A percentile compares a stretch with the other conserved stretches of the same genome.
Evolutionary conservation across 2,329 filamentous ascomycete species (phyloP).

Genomic region (Arachnopeziza araneosa): DNA sequence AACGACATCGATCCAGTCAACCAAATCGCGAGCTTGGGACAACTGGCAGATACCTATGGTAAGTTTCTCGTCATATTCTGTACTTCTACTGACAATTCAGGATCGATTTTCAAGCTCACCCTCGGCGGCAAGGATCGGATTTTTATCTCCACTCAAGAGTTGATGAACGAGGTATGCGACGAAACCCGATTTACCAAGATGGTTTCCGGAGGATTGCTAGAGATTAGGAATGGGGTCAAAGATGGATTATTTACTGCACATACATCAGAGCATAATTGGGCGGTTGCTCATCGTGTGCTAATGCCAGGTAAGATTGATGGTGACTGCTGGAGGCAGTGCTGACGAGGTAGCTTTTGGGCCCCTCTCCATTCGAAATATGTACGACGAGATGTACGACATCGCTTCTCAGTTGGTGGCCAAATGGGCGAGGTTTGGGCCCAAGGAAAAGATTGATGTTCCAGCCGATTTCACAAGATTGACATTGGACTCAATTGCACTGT

Average conservation of each 20-base stretch:
- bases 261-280: slow-evolving; percentile 55
- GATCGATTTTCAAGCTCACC: slow-evolving; percentile 51
- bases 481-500: slow-evolving; percentile 64
- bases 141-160: slow-evolving; percentile 46
- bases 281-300: slow-evolving; percentile 58
- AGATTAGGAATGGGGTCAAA: slow-evolving; percentile 53
- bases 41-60: slow-evolving; percentile 63
- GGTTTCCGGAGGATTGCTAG: slow-evolving; percentile 41
- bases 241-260: slow-evolving; percentile 56
- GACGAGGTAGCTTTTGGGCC: slow-evolving; percentile 54
- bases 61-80: slow-evolving; percentile 2
- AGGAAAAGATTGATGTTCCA: slow-evolving; percentile 50
- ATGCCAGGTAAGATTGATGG: slow-evolving; percentile 39
- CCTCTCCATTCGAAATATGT: slow-evolving; percentile 62
- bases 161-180: slow-evolving; percentile 60
- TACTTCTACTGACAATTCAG: not conserved
- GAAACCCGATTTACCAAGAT: slow-evolving; percentile 61
- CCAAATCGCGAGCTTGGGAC: slow-evolving; percentile 47
- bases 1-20: slow-evolving; percentile 48
- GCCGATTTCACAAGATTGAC: slow-evolving; percentile 68
- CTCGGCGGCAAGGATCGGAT: slow-evolving; percentile 39
- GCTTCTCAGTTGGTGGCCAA: slow-evolving; percentile 61
- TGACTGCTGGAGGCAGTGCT: not conserved
- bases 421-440: slow-evolving; percentile 56
- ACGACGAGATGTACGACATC: slow-evolving; percentile 63